phyloP scores from a whole-genome alignment of 768 basidiomycete genomes.

The Nidularia pulvinata region DNA sequence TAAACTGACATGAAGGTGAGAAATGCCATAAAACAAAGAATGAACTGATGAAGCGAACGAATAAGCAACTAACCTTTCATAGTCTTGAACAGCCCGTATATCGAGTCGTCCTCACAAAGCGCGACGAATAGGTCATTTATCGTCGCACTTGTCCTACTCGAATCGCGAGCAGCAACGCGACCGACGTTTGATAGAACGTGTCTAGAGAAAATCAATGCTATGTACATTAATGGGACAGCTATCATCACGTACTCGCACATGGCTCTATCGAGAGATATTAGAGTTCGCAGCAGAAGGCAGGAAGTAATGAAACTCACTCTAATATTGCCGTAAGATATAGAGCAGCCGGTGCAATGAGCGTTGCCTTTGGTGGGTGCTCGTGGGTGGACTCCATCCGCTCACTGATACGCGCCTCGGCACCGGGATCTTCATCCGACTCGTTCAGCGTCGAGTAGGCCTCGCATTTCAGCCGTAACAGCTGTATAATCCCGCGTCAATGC shows the following conservation, averaged over 20 bases:
- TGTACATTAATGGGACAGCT: slow-evolving; percentile 1
- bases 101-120: slow-evolving; percentile 86
- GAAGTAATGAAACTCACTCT: slow-evolving; percentile 61
- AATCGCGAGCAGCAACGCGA: slow-evolving; percentile 83
- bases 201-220: slow-evolving; percentile 32
- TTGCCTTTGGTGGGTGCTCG: slow-evolving; percentile 47
- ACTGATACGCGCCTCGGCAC: slow-evolving; percentile 59
- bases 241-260: slow-evolving; percentile 77
- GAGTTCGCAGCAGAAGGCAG: not conserved
- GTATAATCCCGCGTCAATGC: slow-evolving; percentile 9
- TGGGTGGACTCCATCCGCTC: slow-evolving; percentile 58
- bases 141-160: slow-evolving; percentile 73
- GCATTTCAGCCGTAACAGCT: slow-evolving; percentile 85
- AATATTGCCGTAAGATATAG: slow-evolving; percentile 91
- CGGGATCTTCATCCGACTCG: slow-evolving; percentile 75
- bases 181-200: slow-evolving; percentile 86
- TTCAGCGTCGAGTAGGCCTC: slow-evolving; percentile 88
- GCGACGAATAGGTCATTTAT: slow-evolving; percentile 85
- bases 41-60: slow-evolving; percentile 13
- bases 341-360: slow-evolving; percentile 77
- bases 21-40: slow-evolving; percentile 6
- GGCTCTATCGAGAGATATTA: slow-evolving; percentile 44
- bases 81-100: slow-evolving; percentile 82
- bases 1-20: slow-evolving; percentile 50
- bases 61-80: slow-evolving; percentile 68